phyloP scores from a whole-genome alignment of 2,329 filamentous ascomycete species.

The Fusarium setosum region DNA sequence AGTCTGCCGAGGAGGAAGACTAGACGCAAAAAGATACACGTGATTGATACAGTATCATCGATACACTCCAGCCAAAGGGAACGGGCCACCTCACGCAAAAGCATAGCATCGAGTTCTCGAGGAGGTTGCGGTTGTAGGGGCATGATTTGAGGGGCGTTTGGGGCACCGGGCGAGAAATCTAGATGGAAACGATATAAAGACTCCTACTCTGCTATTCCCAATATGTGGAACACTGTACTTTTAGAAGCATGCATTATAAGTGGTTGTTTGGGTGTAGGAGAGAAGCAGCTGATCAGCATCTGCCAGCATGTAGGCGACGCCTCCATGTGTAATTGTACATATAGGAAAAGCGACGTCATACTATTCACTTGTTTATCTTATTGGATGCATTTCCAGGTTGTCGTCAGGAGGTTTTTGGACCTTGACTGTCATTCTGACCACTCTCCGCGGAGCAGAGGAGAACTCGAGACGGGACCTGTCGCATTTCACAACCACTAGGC shows the following conservation, averaged over 20 bases:
- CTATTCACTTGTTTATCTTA: conserved; percentile 7
- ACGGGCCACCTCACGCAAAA: background rate
- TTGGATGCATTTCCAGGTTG: conserved; percentile 11
- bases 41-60: conserved; percentile 4
- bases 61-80: conserved; percentile 4
- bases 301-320: conserved; percentile 29
- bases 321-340: conserved; percentile 43
- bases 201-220: conserved; percentile 45
- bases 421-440: background rate
- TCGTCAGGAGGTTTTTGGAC: background rate
- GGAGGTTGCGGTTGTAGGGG: conserved; percentile 15
- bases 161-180: conserved; percentile 42
- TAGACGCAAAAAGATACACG: conserved; percentile 31
- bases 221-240: conserved; percentile 41
- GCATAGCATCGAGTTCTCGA: conserved; percentile 10
- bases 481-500: no score
- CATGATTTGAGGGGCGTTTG: conserved; percentile 43
- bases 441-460: background rate
- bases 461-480: background rate
- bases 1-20: conserved; percentile 50
- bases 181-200: conserved; percentile 46
- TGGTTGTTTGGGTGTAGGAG: conserved; percentile 28
- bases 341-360: conserved; percentile 39
- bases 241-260: conserved; percentile 43
- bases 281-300: conserved; percentile 20